These are phyloP conservation scores for Chaetomiaceae sp. DNA, from an alignment of 2,329 filamentous ascomycete genomes.

Conservation along the genomic window DNA sequence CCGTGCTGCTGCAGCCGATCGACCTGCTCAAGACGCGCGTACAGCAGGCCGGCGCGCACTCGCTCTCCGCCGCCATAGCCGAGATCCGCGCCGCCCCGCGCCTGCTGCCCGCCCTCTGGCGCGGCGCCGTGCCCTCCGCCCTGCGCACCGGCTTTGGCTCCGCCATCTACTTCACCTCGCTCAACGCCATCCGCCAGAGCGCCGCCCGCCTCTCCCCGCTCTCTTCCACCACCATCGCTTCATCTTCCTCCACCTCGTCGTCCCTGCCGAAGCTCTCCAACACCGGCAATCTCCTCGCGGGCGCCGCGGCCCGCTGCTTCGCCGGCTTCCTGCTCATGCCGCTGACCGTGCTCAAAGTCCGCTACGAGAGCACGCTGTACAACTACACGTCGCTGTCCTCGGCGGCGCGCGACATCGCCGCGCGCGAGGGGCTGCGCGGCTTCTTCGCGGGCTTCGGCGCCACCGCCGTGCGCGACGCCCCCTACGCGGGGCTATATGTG, in stretches of 20 bases:
- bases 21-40: constrained; percentile 95
- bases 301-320: constrained; percentile 74
- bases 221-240: constrained; percentile 35
- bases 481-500: constrained; percentile 92
- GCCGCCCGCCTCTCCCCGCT: constrained; percentile 43
- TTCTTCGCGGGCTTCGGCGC: constrained; percentile 94
- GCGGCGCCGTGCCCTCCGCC: constrained; percentile 87
- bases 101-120: constrained; percentile 70
- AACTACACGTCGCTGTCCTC: constrained; percentile 68
- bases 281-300: constrained; percentile 76
- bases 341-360: constrained; percentile 91
- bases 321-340: constrained; percentile 94
- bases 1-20: constrained; percentile 85
- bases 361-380: constrained; percentile 87
- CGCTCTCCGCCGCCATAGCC: constrained; percentile 62
- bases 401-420: constrained; percentile 68
- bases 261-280: constrained; percentile 77
- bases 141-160: constrained; percentile 88
- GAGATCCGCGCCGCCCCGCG: constrained; percentile 49
- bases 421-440: constrained; percentile 66
- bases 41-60: constrained; percentile 72
- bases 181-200: constrained; percentile 75
- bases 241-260: constrained; percentile 45
- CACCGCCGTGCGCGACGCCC: constrained; percentile 88
- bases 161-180: constrained; percentile 85